A percentile compares a stretch with the other conserved stretches of the same genome.
These are phyloP conservation scores for Paraphoma sp. DNA, from an alignment of 2,329 filamentous ascomycete genomes.

Conservation along the genomic window DNA sequence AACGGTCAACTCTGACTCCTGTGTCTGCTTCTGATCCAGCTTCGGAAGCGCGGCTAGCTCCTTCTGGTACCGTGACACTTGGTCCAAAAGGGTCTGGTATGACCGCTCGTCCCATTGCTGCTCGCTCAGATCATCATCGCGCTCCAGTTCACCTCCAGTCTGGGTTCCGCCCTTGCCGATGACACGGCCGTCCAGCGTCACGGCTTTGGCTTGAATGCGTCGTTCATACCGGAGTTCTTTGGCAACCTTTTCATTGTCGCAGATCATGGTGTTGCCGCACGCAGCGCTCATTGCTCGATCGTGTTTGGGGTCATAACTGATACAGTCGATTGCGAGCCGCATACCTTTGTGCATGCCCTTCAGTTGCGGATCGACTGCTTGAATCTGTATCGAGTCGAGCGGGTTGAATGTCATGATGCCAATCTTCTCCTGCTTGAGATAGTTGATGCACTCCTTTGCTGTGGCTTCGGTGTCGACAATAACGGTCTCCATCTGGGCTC, in stretches of 20 bases:
- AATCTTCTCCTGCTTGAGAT: slow-evolving; percentile 87
- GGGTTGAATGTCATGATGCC: slow-evolving; percentile 94
- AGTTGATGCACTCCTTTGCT: slow-evolving; percentile 90
- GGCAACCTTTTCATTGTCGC: slow-evolving; percentile 83
- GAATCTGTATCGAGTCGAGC: slow-evolving; percentile 96
- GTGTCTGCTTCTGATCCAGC: slow-evolving; percentile 73
- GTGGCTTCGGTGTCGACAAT: slow-evolving; percentile 96
- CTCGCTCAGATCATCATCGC: slow-evolving; percentile 69
- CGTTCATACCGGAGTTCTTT: slow-evolving; percentile 88
- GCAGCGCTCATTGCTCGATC: slow-evolving; percentile 94
- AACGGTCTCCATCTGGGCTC: slow-evolving; percentile 91
- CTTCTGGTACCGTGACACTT: slow-evolving; percentile 76
- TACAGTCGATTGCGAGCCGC: slow-evolving; percentile 91
- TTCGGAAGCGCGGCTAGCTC: slow-evolving; percentile 83
- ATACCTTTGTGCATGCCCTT: slow-evolving; percentile 86
- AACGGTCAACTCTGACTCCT: slow-evolving; percentile 81
- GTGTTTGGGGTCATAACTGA: slow-evolving; percentile 87
- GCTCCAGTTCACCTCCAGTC: slow-evolving; percentile 86
- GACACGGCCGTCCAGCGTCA: slow-evolving; percentile 92
- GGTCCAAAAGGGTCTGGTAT: slow-evolving; percentile 80
- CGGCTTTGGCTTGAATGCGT: slow-evolving; percentile 87
- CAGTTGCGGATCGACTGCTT: slow-evolving; percentile 84
- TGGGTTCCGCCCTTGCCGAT: slow-evolving; percentile 97
- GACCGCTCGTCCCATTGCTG: slow-evolving; percentile 90
- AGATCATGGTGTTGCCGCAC: slow-evolving; percentile 93